These are phyloP conservation scores for Saccharomyces hybrid DNA, from an alignment of 1,139 yeast species.

Conservation along the genomic window DNA sequence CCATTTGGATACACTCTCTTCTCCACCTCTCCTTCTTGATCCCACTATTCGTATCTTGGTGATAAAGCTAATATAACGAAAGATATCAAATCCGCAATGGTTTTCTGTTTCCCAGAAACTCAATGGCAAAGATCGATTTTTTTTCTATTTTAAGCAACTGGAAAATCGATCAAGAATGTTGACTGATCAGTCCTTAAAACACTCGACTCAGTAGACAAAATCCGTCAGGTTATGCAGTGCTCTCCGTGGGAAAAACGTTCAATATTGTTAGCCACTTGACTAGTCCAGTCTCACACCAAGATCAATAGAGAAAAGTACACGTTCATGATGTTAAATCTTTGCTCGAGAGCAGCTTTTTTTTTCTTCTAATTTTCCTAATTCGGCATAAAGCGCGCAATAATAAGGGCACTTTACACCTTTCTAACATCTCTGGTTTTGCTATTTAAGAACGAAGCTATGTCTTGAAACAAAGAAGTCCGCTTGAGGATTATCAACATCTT, in stretches of 20 bases:
- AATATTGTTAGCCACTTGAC: not conserved
- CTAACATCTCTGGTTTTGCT: not conserved
- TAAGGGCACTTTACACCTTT: not conserved
- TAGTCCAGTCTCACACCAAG: not conserved
- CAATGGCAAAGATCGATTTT: not conserved
- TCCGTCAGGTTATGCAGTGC: not conserved
- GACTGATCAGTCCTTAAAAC: not conserved
- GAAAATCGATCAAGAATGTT: not conserved
- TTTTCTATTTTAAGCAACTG: slow-evolving; percentile 1
- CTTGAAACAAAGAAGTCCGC: not conserved
- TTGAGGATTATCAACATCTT: not conserved
- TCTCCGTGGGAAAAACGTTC: not conserved
- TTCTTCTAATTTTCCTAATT: not conserved
- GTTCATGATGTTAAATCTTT: not conserved
- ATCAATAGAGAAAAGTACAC: not conserved
- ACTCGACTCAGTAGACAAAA: not conserved
- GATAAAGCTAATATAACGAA: not conserved
- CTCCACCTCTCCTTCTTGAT: not conserved
- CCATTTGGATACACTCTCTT: not conserved
- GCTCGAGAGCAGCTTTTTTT: not conserved
- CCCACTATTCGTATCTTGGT: not conserved
- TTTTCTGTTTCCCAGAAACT: not conserved
- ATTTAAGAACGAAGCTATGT: not conserved
- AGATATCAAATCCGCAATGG: not conserved
- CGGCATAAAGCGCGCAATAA: not conserved